These are phyloP conservation scores for Hyaloscypha variabilis DNA, from an alignment of 495 filamentous ascomycete genomes.

Conservation along the genomic window DNA sequence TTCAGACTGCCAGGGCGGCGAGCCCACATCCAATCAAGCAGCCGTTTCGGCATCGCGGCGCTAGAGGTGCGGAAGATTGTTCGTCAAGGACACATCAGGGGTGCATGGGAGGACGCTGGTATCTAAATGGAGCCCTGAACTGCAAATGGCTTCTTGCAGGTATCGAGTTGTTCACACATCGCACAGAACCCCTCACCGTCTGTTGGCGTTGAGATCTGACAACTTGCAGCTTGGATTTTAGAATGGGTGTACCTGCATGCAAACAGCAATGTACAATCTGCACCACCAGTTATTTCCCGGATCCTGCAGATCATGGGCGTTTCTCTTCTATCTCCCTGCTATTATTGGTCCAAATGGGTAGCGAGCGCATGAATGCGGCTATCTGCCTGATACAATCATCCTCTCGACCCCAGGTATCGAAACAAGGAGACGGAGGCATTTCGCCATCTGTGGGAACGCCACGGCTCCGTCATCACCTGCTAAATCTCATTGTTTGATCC, in stretches of 20 bases:
- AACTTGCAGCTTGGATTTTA: not conserved
- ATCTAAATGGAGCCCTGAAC: not conserved
- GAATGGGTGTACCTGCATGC: not conserved
- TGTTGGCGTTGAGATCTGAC: not conserved
- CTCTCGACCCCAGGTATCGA: not conserved
- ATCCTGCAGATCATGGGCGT: not conserved
- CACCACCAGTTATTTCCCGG: not conserved
- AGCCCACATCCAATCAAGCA: not conserved
- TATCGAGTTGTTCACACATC: not conserved
- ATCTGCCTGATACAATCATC: not conserved
- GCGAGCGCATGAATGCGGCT: conserved; percentile 2
- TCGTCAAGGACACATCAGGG: not conserved
- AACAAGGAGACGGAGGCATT: not conserved
- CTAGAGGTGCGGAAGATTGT: not conserved
- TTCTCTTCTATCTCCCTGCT: not conserved
- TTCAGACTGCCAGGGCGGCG: not conserved
- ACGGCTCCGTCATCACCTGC: not conserved
- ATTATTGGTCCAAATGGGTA: not conserved
- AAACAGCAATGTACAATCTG: not conserved
- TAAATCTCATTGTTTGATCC: not conserved
- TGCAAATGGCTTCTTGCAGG: not conserved
- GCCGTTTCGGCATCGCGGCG: not conserved
- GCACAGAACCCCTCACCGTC: not conserved
- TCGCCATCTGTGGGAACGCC: not conserved
- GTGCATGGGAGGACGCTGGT: not conserved